These are phyloP conservation scores for Lipomyces yamadae DNA, from an alignment of 805 yeast species.

Conservation along the genomic window DNA sequence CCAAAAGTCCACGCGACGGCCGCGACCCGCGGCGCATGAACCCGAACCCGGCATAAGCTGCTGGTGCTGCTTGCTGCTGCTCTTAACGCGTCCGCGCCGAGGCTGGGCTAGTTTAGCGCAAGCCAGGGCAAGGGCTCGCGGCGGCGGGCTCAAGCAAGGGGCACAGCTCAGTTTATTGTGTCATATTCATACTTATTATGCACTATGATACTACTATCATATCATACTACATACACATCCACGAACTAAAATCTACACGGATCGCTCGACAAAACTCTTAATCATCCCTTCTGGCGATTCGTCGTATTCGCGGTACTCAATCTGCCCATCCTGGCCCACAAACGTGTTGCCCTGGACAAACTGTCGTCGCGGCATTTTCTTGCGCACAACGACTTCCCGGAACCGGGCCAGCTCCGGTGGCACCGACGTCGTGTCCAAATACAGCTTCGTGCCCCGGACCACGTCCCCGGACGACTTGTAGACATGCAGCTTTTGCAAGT, in stretches of 20 bases:
- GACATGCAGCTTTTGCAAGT: slow-evolving; percentile 72
- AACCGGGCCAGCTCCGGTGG: slow-evolving; percentile 64
- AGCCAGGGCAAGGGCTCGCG: no score
- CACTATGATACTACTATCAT: no score
- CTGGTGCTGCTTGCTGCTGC: no score
- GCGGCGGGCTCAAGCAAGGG: no score
- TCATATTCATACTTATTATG: no score
- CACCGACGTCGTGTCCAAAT: slow-evolving; percentile 64
- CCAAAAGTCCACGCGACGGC: no score
- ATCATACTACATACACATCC: no score
- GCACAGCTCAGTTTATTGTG: no score
- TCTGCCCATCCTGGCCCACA: slow-evolving; percentile 48
- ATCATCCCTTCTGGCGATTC: slow-evolving; percentile 79
- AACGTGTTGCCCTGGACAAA: slow-evolving; percentile 80
- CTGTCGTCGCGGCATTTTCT: slow-evolving; percentile 83
- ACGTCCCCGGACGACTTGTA: slow-evolving; percentile 80
- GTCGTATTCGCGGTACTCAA: slow-evolving; percentile 70
- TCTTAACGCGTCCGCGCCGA: no score
- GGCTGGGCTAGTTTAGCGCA: no score
- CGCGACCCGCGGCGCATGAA: no score
- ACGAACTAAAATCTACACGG: slow-evolving; percentile 40
- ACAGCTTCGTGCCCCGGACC: slow-evolving; percentile 64
- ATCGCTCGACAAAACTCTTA: slow-evolving; percentile 72
- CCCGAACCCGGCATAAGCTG: no score
- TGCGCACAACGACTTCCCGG: slow-evolving; percentile 68